These are phyloP conservation scores for Acacia crassicarpa DNA, from an alignment of 306 rosid genomes.

Conservation along the genomic window DNA sequence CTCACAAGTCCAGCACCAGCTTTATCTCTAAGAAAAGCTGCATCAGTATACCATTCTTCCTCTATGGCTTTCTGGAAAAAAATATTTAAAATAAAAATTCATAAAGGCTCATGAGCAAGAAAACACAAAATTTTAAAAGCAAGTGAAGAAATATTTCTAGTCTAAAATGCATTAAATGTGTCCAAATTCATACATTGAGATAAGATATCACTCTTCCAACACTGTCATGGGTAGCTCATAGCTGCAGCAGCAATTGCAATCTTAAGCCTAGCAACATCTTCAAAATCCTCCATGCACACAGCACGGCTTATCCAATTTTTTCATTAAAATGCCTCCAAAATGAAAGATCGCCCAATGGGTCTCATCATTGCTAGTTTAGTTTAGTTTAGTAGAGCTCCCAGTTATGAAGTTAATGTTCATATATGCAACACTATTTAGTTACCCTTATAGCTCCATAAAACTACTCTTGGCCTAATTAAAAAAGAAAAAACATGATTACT, in stretches of 20 bases:
- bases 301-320: slow-evolving; percentile 48
- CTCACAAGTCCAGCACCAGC: no score
- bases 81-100: slow-evolving; percentile 4
- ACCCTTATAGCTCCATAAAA: background rate
- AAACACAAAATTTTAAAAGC: background rate
- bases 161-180: background rate
- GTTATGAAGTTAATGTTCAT: background rate
- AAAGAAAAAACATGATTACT: background rate
- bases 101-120: background rate
- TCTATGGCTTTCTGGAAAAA: no score
- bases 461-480: background rate
- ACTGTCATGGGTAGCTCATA: slow-evolving; percentile 62
- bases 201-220: slow-evolving; percentile 76
- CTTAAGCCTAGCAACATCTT: slow-evolving; percentile 86
- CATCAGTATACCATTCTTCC: no score
- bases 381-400: background rate
- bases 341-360: no score
- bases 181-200: slow-evolving; percentile 57
- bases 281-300: slow-evolving; percentile 68
- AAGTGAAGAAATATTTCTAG: background rate
- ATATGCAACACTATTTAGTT: background rate
- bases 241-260: slow-evolving; percentile 90
- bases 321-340: no score
- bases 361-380: background rate
- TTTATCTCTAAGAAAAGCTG: no score